A percentile compares a stretch with the other conserved stretches of the same genome.
These are phyloP conservation scores for Babjeviella inositovora DNA, from an alignment of 805 yeast genomes.

Conservation along the genomic window DNA sequence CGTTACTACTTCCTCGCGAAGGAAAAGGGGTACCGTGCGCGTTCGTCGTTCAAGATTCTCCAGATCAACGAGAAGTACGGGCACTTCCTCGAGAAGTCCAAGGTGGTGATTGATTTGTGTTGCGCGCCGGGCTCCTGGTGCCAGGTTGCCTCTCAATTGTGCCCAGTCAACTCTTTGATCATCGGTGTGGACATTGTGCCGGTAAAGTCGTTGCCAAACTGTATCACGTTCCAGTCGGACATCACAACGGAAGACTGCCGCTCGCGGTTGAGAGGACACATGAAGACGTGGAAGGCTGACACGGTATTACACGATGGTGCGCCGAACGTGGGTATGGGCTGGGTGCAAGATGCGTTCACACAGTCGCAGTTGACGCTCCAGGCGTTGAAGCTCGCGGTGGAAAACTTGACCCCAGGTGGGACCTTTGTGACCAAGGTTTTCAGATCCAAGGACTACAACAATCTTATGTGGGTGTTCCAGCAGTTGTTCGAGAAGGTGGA, in stretches of 20 bases:
- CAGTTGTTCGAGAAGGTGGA: constrained; percentile 93
- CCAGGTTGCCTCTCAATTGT: constrained; percentile 88
- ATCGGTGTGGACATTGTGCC: constrained; percentile 99
- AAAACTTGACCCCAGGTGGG: constrained; percentile 82
- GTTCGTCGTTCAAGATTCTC: constrained; percentile 90
- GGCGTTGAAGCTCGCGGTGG: constrained; percentile 88
- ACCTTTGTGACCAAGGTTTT: constrained; percentile 92
- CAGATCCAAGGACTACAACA: constrained; percentile 97
- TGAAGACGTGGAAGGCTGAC: constrained; percentile 98
- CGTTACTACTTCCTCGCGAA: constrained; percentile 92
- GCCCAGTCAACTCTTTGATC: constrained; percentile 86
- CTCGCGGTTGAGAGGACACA: constrained; percentile 82
- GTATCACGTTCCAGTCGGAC: constrained; percentile 89
- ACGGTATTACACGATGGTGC: constrained; percentile 99
- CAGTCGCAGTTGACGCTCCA: constrained; percentile 93
- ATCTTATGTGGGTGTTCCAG: constrained; percentile 93
- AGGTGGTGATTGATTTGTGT: constrained; percentile 93
- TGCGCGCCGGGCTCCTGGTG: constrained; percentile 99
- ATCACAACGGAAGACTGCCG: constrained; percentile 97
- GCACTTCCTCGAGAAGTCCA: constrained; percentile 84
- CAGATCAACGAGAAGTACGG: constrained; percentile 96
- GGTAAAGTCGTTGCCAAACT: constrained; percentile 89
- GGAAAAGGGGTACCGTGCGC: constrained; percentile 97
- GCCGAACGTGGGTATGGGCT: constrained; percentile 98
- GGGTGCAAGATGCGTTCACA: constrained; percentile 99